Evolutionary conservation across 257 asterid genomes (phyloP).

Genomic region (Solanum pimpinellifolium): DNA sequence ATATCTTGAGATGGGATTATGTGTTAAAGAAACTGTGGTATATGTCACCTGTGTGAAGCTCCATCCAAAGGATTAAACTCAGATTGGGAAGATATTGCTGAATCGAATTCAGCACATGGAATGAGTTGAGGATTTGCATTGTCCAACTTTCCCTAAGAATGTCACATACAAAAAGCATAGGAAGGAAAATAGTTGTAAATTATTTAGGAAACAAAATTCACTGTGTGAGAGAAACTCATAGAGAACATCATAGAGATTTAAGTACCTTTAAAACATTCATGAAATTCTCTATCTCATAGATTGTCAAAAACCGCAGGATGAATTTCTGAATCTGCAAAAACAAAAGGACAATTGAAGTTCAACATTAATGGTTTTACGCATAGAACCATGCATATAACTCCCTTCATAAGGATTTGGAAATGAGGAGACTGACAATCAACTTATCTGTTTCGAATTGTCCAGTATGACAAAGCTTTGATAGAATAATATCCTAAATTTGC

Average conservation of each 20-base stretch:
- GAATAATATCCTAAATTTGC: neutral
- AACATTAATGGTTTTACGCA: neutral
- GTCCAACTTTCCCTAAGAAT: constrained; percentile 39
- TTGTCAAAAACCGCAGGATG: constrained; percentile 40
- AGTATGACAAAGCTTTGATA: neutral
- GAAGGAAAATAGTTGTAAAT: neutral
- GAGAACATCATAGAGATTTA: neutral
- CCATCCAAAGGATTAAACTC: constrained; percentile 44
- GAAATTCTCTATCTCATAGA: constrained; percentile 47
- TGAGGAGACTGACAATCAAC: neutral
- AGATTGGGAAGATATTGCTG: constrained; percentile 51
- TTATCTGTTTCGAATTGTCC: neutral
- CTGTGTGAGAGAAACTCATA: neutral
- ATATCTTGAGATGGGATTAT: neutral
- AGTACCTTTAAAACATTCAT: constrained; percentile 55
- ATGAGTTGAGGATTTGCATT: constrained; percentile 16
- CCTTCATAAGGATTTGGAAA: neutral
- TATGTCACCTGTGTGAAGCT: constrained; percentile 28
- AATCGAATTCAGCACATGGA: constrained; percentile 16
- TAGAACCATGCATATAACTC: neutral
- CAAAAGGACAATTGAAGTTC: neutral
- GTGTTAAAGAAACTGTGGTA: neutral
- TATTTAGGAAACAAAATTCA: neutral
- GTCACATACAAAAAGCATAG: neutral
- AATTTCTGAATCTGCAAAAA: constrained; percentile 65